These are phyloP conservation scores for Achaetomiella virescens DNA, from an alignment of 495 filamentous ascomycete genomes.

Conservation along the genomic window DNA sequence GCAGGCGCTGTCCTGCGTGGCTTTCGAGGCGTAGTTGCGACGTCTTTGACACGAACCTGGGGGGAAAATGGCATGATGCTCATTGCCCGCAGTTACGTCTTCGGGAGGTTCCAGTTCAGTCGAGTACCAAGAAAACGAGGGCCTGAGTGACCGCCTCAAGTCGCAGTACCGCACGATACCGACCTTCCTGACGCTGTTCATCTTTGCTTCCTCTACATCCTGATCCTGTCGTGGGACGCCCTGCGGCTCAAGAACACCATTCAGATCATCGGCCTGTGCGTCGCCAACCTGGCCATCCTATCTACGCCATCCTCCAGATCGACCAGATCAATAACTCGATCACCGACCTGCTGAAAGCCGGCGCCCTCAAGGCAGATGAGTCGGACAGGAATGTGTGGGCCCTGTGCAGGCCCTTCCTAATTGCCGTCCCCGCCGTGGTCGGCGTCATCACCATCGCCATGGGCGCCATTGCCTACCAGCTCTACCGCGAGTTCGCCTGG, in stretches of 20 bases:
- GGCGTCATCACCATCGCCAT: slow-evolving; percentile 66
- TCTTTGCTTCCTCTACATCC: slow-evolving; percentile 90
- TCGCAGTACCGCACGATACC: slow-evolving; percentile 63
- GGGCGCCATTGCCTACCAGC: slow-evolving; percentile 76
- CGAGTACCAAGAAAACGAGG: slow-evolving; percentile 1
- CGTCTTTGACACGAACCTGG: neutral
- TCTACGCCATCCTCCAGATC: slow-evolving; percentile 89
- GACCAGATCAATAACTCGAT: slow-evolving; percentile 78
- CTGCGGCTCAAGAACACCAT: slow-evolving; percentile 95
- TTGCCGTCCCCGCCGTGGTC: slow-evolving; percentile 81
- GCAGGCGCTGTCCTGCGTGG: slow-evolving; percentile 73
- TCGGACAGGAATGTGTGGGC: slow-evolving; percentile 52
- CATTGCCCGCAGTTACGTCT: slow-evolving; percentile 57
- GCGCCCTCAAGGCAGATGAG: slow-evolving; percentile 33
- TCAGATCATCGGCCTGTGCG: slow-evolving; percentile 90
- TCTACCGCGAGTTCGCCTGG: slow-evolving; percentile 99
- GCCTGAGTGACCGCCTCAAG: slow-evolving; percentile 23
- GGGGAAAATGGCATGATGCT: neutral
- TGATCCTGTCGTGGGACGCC: slow-evolving; percentile 86
- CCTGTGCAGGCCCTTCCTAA: slow-evolving; percentile 64
- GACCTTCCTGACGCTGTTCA: slow-evolving; percentile 91
- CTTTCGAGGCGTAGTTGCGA: slow-evolving; percentile 77
- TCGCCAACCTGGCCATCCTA: slow-evolving; percentile 84
- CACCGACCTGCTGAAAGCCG: slow-evolving; percentile 31
- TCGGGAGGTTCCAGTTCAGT: slow-evolving; percentile 57